Evolutionary conservation across 331 rosid species (phyloP), one percentile per base, ranked within the genome.

Genomic region (Dryas integrifolia): DNA sequence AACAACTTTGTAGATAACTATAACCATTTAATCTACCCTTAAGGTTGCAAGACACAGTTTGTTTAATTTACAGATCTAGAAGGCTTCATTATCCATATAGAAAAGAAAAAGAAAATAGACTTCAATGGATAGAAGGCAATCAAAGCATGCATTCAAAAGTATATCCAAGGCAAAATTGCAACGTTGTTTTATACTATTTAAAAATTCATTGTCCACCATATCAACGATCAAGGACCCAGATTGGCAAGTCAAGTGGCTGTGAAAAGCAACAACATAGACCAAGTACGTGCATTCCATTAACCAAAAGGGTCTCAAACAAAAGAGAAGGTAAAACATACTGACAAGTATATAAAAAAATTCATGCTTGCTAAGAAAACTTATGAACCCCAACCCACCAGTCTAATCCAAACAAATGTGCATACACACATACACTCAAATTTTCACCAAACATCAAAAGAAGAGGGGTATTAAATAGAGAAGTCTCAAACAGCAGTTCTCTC

Each of bases 301-400:
- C 62, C 41, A 24, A 5, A 44, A 44, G 47, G 47, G 47, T 44
- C 47, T 44, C 35, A 30, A 30, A 30, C 35, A 30, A 30, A 30
- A 30, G 35, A 30, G 35, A 30, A 30, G 47, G 6, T 8, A 44
- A 44, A 44, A 44, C 47, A 44, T 44, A 8, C 47, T 44, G 45
- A 59, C 18, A 35, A 30, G 21, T 44, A 8, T 38, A 58, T 58
- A 59, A 7, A 1, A 38, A 57, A 59, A 12, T 35, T 38, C 5
- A 38, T 35, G 65, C 65, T 69, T 52, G 62, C 14, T 40, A 9
- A 51, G 65, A 26, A 59, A 75, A 44, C 70, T 51, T 26, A 18
- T 26, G 40, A 75, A 15, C 7, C 5, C 50, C 67, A 64, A 55
- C 35, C 26, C 56, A 50, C 8, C 10, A 0, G 12, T 44, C 18